Evolutionary conservation across 1,284 basidiomycete species (phyloP).

Genomic region (Rhodotorula sp.): DNA sequence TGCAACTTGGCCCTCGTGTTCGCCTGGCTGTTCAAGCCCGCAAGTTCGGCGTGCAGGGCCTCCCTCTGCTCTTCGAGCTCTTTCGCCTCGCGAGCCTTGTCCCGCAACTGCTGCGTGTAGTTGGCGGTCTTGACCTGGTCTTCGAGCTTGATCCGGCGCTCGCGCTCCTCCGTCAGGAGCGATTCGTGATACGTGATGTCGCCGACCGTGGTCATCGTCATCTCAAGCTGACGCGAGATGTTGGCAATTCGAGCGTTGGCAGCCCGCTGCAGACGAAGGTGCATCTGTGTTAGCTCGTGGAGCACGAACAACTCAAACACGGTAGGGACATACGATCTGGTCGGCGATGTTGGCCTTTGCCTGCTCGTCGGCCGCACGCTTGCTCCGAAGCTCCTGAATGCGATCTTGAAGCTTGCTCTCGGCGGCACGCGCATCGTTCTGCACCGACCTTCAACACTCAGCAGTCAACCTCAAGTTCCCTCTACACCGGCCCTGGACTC

Average conservation of each 20-base stretch:
- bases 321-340: constrained; percentile 41
- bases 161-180: constrained; percentile 59
- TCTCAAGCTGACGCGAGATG: constrained; percentile 51
- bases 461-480: neutral
- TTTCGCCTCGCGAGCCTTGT: constrained; percentile 60
- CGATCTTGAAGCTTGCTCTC: constrained; percentile 42
- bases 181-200: constrained; percentile 56
- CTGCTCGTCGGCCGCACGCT: constrained; percentile 42
- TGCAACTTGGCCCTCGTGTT: constrained; percentile 78
- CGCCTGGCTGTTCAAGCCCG: constrained; percentile 72
- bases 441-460: neutral
- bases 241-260: constrained; percentile 38
- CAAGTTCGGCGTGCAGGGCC: constrained; percentile 68
- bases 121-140: constrained; percentile 61
- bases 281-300: constrained; percentile 45
- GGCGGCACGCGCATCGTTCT: constrained; percentile 39
- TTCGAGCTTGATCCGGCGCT: constrained; percentile 61
- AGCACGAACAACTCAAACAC: constrained; percentile 49
- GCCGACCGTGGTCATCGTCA: constrained; percentile 54
- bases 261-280: constrained; percentile 18
- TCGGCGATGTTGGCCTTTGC: constrained; percentile 32
- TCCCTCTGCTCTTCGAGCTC: constrained; percentile 71
- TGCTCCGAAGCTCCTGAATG: constrained; percentile 42
- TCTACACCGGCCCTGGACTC: neutral
- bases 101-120: constrained; percentile 68